These are phyloP conservation scores for Ceratocystis variospora DNA, from an alignment of 2,329 filamentous ascomycete species.

Conservation along the genomic window DNA sequence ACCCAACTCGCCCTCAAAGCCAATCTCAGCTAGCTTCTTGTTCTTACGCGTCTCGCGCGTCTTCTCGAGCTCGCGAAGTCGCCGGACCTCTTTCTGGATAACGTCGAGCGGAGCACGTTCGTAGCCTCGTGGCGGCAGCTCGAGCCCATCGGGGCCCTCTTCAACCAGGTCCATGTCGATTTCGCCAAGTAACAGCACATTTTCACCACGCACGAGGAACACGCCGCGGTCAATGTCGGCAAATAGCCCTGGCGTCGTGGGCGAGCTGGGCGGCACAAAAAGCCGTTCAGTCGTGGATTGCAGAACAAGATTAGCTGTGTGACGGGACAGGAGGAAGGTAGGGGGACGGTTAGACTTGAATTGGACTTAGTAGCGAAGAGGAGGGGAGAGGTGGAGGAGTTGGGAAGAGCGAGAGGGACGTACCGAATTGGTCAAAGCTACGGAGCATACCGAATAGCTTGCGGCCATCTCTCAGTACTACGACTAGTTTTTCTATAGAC, in stretches of 20 bases:
- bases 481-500: constrained; percentile 77
- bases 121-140: constrained; percentile 52
- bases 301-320: constrained; percentile 77
- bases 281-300: constrained; percentile 85
- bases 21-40: constrained; percentile 59
- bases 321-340: background rate
- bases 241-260: constrained; percentile 43
- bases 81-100: constrained; percentile 60
- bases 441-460: constrained; percentile 86
- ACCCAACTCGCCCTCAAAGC: constrained; percentile 64
- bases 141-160: constrained; percentile 58
- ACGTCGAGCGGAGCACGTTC: constrained; percentile 50
- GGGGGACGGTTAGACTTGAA: background rate
- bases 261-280: constrained; percentile 45
- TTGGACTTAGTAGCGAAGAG: constrained; percentile 37
- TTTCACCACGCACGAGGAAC: constrained; percentile 88
- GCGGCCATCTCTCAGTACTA: constrained; percentile 80
- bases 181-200: constrained; percentile 88
- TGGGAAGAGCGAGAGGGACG: constrained; percentile 24
- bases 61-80: constrained; percentile 56
- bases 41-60: constrained; percentile 56
- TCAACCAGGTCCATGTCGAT: constrained; percentile 96
- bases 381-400: background rate
- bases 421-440: constrained; percentile 98
- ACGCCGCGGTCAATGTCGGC: constrained; percentile 76